phyloP scores from a whole-genome alignment of 2,329 filamentous ascomycete genomes.

The Trichoderma oligosporum region DNA sequence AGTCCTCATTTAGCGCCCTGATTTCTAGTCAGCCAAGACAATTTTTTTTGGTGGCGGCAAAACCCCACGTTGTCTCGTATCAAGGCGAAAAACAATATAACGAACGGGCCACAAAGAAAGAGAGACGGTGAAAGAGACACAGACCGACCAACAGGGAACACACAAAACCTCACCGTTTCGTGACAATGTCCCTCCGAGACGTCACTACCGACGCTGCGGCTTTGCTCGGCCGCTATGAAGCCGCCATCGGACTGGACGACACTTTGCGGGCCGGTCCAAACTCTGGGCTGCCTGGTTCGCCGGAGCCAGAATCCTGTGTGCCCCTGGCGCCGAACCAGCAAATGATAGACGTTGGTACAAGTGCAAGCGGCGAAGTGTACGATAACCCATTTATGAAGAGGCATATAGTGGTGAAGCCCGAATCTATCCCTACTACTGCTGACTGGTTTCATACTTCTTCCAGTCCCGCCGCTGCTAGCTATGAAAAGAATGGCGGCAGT shows the following conservation, averaged over 20 bases:
- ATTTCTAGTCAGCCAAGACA: not conserved
- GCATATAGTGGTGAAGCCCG: conserved; percentile 11
- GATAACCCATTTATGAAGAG: conserved; percentile 13
- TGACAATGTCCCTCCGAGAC: not conserved
- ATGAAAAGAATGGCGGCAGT: conserved; percentile 7
- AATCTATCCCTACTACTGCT: conserved; percentile 1
- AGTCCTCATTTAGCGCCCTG: not conserved
- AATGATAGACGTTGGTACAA: conserved; percentile 2
- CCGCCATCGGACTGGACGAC: conserved; percentile 13
- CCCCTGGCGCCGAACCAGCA: conserved; percentile 11
- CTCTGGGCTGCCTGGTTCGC: not conserved
- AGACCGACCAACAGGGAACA: not conserved
- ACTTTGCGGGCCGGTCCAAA: not conserved
- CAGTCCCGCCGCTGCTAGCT: not conserved
- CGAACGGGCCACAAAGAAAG: not conserved
- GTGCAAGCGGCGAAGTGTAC: conserved; percentile 6
- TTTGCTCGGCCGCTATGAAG: conserved; percentile 14
- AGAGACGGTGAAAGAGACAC: not conserved
- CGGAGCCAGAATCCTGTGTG: conserved; percentile 10
- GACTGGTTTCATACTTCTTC: conserved; percentile 3
- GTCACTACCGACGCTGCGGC: conserved; percentile 12
- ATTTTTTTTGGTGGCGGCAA: not conserved
- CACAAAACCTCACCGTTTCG: not conserved
- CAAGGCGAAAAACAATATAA: not conserved
- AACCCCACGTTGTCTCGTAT: conserved; percentile 8